Evolutionary conservation across 192 early-diverging fungal genomes (phyloP), one percentile per base, ranked within the genome.

Genomic region (Backusella westeae): DNA sequence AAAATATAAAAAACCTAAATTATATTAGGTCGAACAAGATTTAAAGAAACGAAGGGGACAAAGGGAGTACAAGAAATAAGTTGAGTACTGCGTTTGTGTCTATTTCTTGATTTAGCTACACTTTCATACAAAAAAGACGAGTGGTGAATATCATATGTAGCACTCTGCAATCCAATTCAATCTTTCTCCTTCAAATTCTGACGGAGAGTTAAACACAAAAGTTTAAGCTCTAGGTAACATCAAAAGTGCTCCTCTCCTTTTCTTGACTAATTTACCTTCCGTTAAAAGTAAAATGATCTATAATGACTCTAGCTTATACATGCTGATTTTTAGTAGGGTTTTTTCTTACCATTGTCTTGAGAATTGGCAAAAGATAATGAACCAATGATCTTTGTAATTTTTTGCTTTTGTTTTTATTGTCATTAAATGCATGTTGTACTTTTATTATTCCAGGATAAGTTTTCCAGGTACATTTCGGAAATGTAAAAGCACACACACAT

Each of bases 41-140:
- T 63, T 63, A 63, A 63, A 63, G 56, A 63, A 63, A 63, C 56
- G 56, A 63, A 63, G 0, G 56, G 56, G 56, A 29, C 46, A 63
- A n/a, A 63, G 56, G 56, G 56, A 63, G 56, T 63, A 63, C 56
- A 63, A 63, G 56, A 63, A 29, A 63, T 63, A 63, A 63, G 17
- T 12, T 29, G 56, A 63, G 56, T 63, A 23, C 56, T 23, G 56
- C 56, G 19, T 49, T 63, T 63, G 56, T 63, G 56, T 63, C 3
- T 56, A 56, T 56, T 56, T 23, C 56, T 63, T 63, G 56, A 63
- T 63, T 63, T 63, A 63, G 56, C 26, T 63, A 26, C 53, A 23
- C 53, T 56, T 23, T 56, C n/a, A 56, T 56, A 56, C 56, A 63
- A 63, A 63, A 63, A 63, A 63, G 21, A 9, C 9, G 19, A 23